Evolutionary conservation across 176 grass and related monocot genomes (phyloP), one percentile per base, ranked within the genome.

Genomic region (Phragmites australis): DNA sequence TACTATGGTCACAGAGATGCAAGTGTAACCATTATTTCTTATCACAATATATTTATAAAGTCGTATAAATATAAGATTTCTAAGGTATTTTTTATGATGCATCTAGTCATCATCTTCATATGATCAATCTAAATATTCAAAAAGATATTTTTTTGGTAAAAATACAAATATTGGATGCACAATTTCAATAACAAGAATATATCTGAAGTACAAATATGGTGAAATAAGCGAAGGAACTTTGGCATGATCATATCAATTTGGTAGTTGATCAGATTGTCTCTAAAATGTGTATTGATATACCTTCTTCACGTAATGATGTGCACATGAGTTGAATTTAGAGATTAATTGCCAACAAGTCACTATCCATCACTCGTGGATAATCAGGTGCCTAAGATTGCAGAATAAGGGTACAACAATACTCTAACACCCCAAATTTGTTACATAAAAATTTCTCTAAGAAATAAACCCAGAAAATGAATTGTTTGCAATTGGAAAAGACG

Each of bases 351-450:
- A n/a, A n/a, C n/a, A n/a, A n/a, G n/a, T 23, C 22, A 45, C n/a
- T 68, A 68, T 69, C 43, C 44, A 60, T 31, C 26, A 29, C 43
- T 43, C 8, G 42, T 30, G 16, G 30, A 26, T 51, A 75, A 55
- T 55, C 6, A 31, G 16, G 62, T 68, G 62, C 19, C 63, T 12
- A 69, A 58, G 49, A 41, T 70, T 68, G 69, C 43, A 61, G 30
- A 46, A 68, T 29, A 84, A 7, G 49, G 39, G 34, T 41, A 78
- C 29, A 69, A 44, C 43, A 81, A 57, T 45, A 49, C 25, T 44
- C 10, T 37, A 37, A 37, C 34, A 37, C 34, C 34, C 34, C 34
- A 37, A 37, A 37, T 2, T 37, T 37, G 2, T 2, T 37, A 37
- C 34, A 2, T 5, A 37, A 37, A 37, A 37, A 37, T 37, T 37